These are phyloP conservation scores for Beauveria sp. DNA, from an alignment of 2,329 filamentous ascomycete genomes.

Conservation along the genomic window DNA sequence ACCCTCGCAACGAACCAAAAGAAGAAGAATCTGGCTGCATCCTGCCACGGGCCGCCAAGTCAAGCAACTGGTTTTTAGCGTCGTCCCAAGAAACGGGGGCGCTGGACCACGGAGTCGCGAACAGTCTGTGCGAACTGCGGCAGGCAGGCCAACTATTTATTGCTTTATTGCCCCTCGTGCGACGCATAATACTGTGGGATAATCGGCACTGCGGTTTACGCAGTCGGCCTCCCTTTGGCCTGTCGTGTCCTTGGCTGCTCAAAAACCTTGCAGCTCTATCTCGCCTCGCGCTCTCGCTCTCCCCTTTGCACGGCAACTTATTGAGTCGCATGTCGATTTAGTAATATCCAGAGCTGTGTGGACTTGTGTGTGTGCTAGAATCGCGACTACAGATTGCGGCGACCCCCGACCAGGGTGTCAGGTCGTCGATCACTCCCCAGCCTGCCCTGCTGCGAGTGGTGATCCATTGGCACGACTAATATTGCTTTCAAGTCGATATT, in stretches of 20 bases:
- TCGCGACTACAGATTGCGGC: not conserved
- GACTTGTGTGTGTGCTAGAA: not conserved
- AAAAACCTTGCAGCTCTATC: not conserved
- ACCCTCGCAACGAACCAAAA: not conserved
- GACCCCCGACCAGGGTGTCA: not conserved
- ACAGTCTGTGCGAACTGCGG: constrained; percentile 3
- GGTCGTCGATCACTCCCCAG: not conserved
- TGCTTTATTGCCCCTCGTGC: not conserved
- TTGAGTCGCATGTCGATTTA: not conserved
- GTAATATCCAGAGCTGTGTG: not conserved
- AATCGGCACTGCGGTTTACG: not conserved
- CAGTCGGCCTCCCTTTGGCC: not conserved
- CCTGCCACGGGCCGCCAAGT: too few relatives aligned
- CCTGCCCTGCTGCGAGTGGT: not conserved
- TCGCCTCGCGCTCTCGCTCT: not conserved
- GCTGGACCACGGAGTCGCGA: not conserved
- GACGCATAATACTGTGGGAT: not conserved
- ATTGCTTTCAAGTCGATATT: not conserved
- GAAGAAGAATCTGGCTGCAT: not conserved
- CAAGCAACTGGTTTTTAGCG: not conserved
- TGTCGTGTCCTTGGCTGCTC: not conserved
- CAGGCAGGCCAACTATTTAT: not conserved
- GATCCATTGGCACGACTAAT: not conserved
- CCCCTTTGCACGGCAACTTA: not conserved
- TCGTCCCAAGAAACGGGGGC: not conserved